Base-by-base conservation (phyloP, 306 rosid genomes). In the Nissolia schottii region DNA sequence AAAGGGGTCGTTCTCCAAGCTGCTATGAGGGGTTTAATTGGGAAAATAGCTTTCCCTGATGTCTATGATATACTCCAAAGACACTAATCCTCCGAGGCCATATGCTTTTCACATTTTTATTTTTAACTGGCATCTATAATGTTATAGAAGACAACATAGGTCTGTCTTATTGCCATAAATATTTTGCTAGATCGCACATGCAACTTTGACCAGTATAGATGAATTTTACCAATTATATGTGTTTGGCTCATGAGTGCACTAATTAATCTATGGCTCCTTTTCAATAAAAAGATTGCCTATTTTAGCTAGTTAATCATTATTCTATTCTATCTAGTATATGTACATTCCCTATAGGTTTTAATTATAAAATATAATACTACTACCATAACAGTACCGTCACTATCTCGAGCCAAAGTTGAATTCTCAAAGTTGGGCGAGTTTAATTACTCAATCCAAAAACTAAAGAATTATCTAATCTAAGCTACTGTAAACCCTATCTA, bases 101-200 rank as follows among this genome's bases (percentile, higher is more conserved):
- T n/a, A 54, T 20, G 38, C 77, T 43, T 74, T 75, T 62, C 34
- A 55, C 77, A 66, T n/a, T 7, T 23, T 40, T 20, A 67, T 61
- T 45, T 75, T 71, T 75, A 64, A 71, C 71, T 58, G 71, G 75
- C 81, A 76, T 71, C 78, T 62, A 80, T 55, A 19, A 49, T 62
- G 45, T n/a, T 12, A 37, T 29, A 60, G 54, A 61, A 43, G 41
- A 43, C 74, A 75, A 74, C 43, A 38, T 34, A 54, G 24, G 71
- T 38, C 64, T 64, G 75, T 81, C 85, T 11, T 40, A 28, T 64
- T 27, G 45, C 53, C 49, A 23, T 45, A 63, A 34, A 37, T 29
- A 54, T 27, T 74, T 23, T 11, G 14, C 49, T 29, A 80, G 66
- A 54, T 74, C 73, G 2, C 14, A 1, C 2, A 24, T 54, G n/a